Evolutionary conservation across 139 green algal genomes (phyloP).

Genomic region (Chlamydomonas eustigma): DNA sequence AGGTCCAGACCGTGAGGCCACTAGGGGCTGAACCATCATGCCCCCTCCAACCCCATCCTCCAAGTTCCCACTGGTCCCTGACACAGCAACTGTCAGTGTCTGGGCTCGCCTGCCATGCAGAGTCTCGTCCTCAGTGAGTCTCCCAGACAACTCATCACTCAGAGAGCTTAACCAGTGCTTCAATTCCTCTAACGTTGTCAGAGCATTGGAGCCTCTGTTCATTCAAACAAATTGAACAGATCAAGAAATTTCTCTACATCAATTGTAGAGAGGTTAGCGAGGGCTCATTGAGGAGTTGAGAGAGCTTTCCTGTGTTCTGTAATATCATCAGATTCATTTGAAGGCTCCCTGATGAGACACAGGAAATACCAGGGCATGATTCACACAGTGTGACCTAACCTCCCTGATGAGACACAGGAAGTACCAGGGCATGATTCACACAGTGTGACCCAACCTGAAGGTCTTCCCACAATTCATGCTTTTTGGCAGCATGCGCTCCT

Average conservation of each 20-base stretch:
- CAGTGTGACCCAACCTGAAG: neutral
- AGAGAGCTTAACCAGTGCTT: neutral
- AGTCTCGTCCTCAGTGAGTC: neutral
- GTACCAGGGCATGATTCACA: neutral
- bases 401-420: too few species aligned
- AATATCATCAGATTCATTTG: too few species aligned
- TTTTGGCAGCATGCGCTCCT: conserved; percentile 45
- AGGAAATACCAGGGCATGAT: too few species aligned
- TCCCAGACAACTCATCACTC: neutral
- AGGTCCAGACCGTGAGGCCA: neutral
- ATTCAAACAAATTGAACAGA: too few species aligned
- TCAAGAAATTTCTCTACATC: too few species aligned
- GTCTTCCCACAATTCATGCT: conserved; percentile 9
- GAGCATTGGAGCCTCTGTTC: too few species aligned
- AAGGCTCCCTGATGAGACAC: too few species aligned
- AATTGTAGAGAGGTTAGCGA: too few species aligned
- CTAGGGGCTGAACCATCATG: neutral
- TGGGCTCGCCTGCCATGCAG: neutral
- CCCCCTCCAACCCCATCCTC: neutral
- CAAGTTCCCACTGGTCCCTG: neutral
- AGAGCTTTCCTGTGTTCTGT: too few species aligned
- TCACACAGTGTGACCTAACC: too few species aligned
- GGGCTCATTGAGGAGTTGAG: too few species aligned
- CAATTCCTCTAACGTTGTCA: neutral
- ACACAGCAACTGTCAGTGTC: neutral